Base-by-base conservation (phyloP, 2,329 filamentous ascomycete species). In the Cucurbitaria berberidis region DNA sequence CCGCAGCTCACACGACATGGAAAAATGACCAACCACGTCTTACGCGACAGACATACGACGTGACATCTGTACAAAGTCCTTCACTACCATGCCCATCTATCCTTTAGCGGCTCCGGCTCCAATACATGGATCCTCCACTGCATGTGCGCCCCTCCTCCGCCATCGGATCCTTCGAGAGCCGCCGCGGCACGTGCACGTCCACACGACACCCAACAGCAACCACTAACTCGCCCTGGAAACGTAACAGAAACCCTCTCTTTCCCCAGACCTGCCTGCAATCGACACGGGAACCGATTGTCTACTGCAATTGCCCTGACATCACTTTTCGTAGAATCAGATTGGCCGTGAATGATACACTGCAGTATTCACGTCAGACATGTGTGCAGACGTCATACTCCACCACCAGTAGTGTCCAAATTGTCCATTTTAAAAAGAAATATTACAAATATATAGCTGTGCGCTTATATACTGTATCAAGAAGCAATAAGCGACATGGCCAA, bases 151-250 rank as follows among this genome's bases (percentile, higher is more conserved):
- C 55, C 53, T 46, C 48, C 56, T 64, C 62, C 66, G 60, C 59
- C 57, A 60, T 68, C 64, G 62, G 56, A 45, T 30, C 35, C 41
- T 34, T 30, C 44, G n/a, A n/a, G n/a, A n/a, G n/a, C n/a, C n/a
- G 43, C 54, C 39, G 51, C 39, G 47, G 53, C 47, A 39, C 35
- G 19, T 5, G 19, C n/a, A n/a, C n/a, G n/a, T n/a, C n/a, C n/a
- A 36, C 13, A 29, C 44, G 21, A 41, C 54, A 60, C 59, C 53
- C 59, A 66, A 60, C 62, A 59, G 51, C 29, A 34, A 53, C 57
- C 57, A 64, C 66, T 66, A 66, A 68, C 29, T 42, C 50, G 39
- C 45, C 41, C 24, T 45, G 36, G 45, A 63, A 60, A 69, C 65
- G 60, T 68, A 67, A 68, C 57, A 61, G 57, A 67, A 69, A 65